Evolutionary conservation across 805 yeast genomes (phyloP).

Genomic region (Pichia californica): DNA sequence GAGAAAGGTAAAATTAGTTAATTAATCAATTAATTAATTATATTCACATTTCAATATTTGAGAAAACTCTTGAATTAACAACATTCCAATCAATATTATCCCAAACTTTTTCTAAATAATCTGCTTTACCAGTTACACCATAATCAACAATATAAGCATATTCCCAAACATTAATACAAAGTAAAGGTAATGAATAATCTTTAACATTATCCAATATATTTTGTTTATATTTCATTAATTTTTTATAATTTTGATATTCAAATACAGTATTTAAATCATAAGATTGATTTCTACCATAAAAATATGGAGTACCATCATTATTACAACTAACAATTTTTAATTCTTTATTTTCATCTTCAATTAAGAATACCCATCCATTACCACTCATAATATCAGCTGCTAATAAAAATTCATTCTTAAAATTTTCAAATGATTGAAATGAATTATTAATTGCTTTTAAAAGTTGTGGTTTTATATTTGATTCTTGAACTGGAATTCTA

Average conservation of each 20-base stretch:
- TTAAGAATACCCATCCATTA: constrained; percentile 71
- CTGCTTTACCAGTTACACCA: constrained; percentile 69
- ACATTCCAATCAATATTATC: constrained; percentile 82
- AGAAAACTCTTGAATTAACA: constrained; percentile 39
- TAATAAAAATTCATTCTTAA: constrained; percentile 43
- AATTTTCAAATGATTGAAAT: constrained; percentile 42
- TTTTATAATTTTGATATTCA: constrained; percentile 45
- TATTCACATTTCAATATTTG: constrained; percentile 12
- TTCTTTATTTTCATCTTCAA: constrained; percentile 57
- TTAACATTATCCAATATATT: constrained; percentile 29
- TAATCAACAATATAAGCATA: constrained; percentile 80
- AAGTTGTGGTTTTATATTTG: constrained; percentile 23
- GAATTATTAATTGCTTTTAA: constrained; percentile 29
- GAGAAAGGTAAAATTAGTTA: neutral
- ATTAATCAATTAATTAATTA: neutral
- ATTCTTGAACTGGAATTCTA: constrained; percentile 12
- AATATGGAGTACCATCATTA: constrained; percentile 76
- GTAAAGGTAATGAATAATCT: constrained; percentile 66
- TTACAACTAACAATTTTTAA: constrained; percentile 49
- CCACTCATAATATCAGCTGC: constrained; percentile 50
- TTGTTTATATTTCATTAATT: constrained; percentile 32
- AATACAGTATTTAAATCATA: constrained; percentile 74
- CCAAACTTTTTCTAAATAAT: constrained; percentile 73
- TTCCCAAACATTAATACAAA: constrained; percentile 84
- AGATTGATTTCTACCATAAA: constrained; percentile 60